A percentile compares a stretch with the other conserved stretches of the same genome.
phyloP scores from a whole-genome alignment of 257 asterid species.

The Haberlea rhodopensis region DNA sequence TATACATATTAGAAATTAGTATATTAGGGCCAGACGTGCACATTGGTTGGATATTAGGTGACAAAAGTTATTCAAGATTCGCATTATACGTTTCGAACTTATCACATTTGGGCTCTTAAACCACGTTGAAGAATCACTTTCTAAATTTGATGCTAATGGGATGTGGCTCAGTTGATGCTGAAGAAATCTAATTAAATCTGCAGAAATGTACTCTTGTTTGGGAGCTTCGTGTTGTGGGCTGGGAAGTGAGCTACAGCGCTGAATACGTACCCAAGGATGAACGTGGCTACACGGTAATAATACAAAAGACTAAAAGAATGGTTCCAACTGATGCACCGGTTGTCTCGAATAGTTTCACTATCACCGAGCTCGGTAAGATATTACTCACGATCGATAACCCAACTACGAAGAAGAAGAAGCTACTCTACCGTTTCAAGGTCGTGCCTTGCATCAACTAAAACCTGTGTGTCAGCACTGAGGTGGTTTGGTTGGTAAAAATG shows the following conservation, averaged over 20 bases:
- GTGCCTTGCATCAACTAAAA: slow-evolving; percentile 8
- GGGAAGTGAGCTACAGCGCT: slow-evolving; percentile 40
- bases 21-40: too few relatives aligned
- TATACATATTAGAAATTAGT: too few relatives aligned
- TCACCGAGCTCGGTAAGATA: slow-evolving; percentile 32
- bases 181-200: neutral
- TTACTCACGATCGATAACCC: slow-evolving; percentile 34
- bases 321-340: slow-evolving; percentile 28
- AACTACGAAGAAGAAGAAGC: slow-evolving; percentile 40
- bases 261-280: slow-evolving; percentile 35
- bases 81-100: too few relatives aligned
- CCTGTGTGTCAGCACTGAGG: neutral
- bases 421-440: slow-evolving; percentile 39
- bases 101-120: too few relatives aligned
- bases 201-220: too few relatives aligned
- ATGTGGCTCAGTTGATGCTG: too few relatives aligned
- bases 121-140: neutral
- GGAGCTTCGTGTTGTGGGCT: slow-evolving; percentile 22
- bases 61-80: too few relatives aligned
- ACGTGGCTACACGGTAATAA: slow-evolving; percentile 32
- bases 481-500: neutral
- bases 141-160: too few relatives aligned
- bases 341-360: slow-evolving; percentile 22
- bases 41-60: too few relatives aligned
- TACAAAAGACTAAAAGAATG: slow-evolving; percentile 33